Evolutionary conservation across 2,329 filamentous ascomycete species (phyloP).

Genomic region (Bertia moriformis): DNA sequence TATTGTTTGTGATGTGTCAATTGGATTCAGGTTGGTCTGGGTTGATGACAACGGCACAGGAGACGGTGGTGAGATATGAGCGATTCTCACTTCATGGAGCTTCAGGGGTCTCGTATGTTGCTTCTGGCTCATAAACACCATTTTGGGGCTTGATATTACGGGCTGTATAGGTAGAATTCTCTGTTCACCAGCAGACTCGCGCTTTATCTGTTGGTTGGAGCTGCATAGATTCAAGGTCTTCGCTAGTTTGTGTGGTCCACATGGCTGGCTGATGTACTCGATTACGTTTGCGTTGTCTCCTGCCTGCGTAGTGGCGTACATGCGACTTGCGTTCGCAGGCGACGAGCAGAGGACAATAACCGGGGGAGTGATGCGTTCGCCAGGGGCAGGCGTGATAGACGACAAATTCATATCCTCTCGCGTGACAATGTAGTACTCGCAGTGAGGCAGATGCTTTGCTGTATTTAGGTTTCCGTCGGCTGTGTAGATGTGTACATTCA

Average conservation of each 20-base stretch:
- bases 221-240: not conserved
- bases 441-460: too few relatives aligned
- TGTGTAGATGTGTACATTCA: not conserved
- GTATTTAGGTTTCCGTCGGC: not conserved
- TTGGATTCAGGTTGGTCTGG: not conserved
- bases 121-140: too few relatives aligned
- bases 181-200: too few relatives aligned
- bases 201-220: too few relatives aligned
- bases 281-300: not conserved
- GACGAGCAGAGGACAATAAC: not conserved
- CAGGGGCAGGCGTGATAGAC: not conserved
- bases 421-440: not conserved
- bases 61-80: not conserved
- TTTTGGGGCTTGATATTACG: too few relatives aligned
- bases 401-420: not conserved
- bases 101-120: not conserved
- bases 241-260: not conserved
- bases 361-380: not conserved
- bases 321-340: not conserved
- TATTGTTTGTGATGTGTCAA: not conserved
- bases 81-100: not conserved
- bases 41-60: not conserved
- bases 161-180: too few relatives aligned
- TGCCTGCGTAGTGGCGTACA: not conserved
- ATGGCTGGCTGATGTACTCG: slow-evolving; percentile 1